phyloP scores from a whole-genome alignment of 139 green algal species.

The Coelastrella sp. region DNA sequence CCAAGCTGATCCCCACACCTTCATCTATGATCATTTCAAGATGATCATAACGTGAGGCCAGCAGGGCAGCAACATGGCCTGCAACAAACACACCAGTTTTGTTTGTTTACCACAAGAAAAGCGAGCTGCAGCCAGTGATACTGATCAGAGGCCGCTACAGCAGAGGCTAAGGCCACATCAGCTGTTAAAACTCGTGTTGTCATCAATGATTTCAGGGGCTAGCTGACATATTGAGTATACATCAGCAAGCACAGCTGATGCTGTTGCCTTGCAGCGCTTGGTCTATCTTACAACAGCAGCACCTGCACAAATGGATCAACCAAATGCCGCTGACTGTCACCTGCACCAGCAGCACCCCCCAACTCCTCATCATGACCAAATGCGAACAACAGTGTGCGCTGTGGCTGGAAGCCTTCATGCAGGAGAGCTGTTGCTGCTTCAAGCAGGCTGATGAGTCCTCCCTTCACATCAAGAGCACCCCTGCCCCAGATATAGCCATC shows the following conservation, averaged over 20 bases:
- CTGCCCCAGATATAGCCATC: slow-evolving; percentile 66
- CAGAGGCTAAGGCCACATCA: not conserved
- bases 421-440: slow-evolving; percentile 75
- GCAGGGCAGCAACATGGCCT: slow-evolving; percentile 54
- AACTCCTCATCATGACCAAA: slow-evolving; percentile 90
- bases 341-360: slow-evolving; percentile 52
- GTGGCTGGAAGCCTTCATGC: slow-evolving; percentile 52
- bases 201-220: too few species aligned
- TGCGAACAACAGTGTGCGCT: slow-evolving; percentile 72
- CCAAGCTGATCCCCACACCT: slow-evolving; percentile 59
- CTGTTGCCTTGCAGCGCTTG: not conserved
- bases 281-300: too few species aligned
- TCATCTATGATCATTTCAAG: slow-evolving; percentile 83
- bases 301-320: too few species aligned
- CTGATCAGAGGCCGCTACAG: not conserved
- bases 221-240: too few species aligned
- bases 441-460: slow-evolving; percentile 66
- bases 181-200: not conserved
- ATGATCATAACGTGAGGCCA: slow-evolving; percentile 32
- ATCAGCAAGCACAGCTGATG: not conserved
- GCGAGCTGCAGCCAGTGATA: too few species aligned
- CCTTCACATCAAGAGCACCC: slow-evolving; percentile 80
- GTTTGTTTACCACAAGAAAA: not conserved
- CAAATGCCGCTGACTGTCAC: too few species aligned
- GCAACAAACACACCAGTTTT: not conserved